Conservation (phyloP, 208 protist genomes). For the Kentomonas sorsogonicus region DNA sequence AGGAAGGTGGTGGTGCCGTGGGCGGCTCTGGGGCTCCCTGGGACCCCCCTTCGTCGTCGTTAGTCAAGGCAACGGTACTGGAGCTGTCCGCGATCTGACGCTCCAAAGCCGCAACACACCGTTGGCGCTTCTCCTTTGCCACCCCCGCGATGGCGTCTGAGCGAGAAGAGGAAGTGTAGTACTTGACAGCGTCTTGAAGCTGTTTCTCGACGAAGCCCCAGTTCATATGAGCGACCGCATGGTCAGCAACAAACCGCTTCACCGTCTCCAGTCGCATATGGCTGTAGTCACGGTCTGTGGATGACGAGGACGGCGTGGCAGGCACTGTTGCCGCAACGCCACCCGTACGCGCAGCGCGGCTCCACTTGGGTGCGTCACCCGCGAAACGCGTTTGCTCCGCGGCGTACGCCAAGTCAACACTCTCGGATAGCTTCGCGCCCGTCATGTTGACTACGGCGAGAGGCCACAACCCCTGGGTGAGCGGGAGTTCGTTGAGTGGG, state of each 20-base stretch:
- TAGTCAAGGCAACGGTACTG: too few species aligned
- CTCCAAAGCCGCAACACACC: too few species aligned
- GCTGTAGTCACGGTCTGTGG: too few species aligned
- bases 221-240: conserved; percentile 38
- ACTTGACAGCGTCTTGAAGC: conserved; percentile 31
- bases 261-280: conserved; percentile 13
- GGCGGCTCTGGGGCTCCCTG: too few species aligned
- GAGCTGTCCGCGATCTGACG: too few species aligned
- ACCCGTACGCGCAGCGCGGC: conserved; percentile 46
- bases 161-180: conserved; percentile 66
- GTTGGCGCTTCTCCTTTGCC: too few species aligned
- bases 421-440: conserved; percentile 33
- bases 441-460: conserved; percentile 68
- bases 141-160: too few species aligned
- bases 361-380: conserved; percentile 35
- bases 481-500: conserved; percentile 36
- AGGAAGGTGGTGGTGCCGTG: too few species aligned
- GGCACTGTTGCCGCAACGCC: not conserved
- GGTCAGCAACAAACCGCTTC: conserved; percentile 16
- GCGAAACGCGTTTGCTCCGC: conserved; percentile 1
- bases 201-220: conserved; percentile 70
- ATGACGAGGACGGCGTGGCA: not conserved
- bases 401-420: not conserved
- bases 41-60: too few species aligned
- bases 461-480: conserved; percentile 72